A percentile compares a stretch with the other conserved stretches of the same genome.
phyloP scores from a whole-genome alignment of 768 basidiomycete species.

The Termitomyces sp. region DNA sequence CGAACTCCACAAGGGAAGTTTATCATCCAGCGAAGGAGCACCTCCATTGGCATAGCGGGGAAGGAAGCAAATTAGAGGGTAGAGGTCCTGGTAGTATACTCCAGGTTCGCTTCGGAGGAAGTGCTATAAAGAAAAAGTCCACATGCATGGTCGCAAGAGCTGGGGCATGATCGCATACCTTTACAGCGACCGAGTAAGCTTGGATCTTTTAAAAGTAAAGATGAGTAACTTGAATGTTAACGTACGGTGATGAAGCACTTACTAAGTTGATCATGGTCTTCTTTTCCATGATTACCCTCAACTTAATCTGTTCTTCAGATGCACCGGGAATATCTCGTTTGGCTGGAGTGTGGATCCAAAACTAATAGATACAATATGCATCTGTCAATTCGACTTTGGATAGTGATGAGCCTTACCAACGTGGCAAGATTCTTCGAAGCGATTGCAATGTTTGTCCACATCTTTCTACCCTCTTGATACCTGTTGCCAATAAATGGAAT shows the following conservation, averaged over 20 bases:
- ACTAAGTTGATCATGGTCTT: conserved; percentile 70
- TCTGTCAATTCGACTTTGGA: not conserved
- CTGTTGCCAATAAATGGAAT: conserved; percentile 20
- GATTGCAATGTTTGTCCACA: conserved; percentile 60
- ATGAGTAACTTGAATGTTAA: not conserved
- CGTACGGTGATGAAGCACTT: conserved; percentile 13
- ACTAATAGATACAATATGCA: conserved; percentile 20
- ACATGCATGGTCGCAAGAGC: not conserved
- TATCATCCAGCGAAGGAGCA: conserved; percentile 29
- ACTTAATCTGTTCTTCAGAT: conserved; percentile 21
- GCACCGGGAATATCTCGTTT: conserved; percentile 30
- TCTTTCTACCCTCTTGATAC: conserved; percentile 64
- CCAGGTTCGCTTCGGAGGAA: conserved; percentile 38
- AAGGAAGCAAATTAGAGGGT: conserved; percentile 61
- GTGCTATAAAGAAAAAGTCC: conserved; percentile 31
- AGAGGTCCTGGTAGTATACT: conserved; percentile 65
- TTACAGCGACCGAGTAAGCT: conserved; percentile 63
- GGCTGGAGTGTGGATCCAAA: conserved; percentile 51
- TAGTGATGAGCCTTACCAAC: conserved; percentile 33
- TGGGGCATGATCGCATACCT: conserved; percentile 31
- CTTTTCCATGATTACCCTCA: conserved; percentile 63
- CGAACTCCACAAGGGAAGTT: conserved; percentile 53
- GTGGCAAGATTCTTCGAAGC: conserved; percentile 55
- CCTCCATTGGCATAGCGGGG: conserved; percentile 45
- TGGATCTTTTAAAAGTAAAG: conserved; percentile 38